Conservation (phyloP, 257 asterid genomes). For the Voacanga thouarsii region DNA sequence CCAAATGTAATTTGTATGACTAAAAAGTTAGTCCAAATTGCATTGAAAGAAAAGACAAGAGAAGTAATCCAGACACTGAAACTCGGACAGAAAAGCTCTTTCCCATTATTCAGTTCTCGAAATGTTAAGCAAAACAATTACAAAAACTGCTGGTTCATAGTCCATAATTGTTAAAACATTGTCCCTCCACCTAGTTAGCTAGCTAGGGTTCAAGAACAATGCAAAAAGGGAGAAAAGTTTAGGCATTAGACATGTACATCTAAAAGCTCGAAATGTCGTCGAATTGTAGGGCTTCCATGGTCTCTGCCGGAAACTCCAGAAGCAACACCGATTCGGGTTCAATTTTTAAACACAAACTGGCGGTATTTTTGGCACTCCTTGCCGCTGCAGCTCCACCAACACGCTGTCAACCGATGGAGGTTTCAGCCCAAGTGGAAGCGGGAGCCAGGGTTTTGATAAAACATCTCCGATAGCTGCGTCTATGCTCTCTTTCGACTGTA, state of each 20-base stretch:
- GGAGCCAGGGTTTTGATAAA: constrained; percentile 86
- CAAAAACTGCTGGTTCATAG: constrained; percentile 7
- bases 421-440: constrained; percentile 88
- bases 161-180: constrained; percentile 12
- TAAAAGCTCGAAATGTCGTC: constrained; percentile 60
- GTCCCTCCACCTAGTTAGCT: constrained; percentile 13
- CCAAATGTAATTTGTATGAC: too few relatives aligned
- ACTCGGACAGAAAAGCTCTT: constrained; percentile 9
- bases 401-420: constrained; percentile 78
- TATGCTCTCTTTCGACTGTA: constrained; percentile 90
- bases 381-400: constrained; percentile 74
- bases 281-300: constrained; percentile 34
- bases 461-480: constrained; percentile 95
- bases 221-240: constrained; percentile 4
- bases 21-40: too few relatives aligned
- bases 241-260: constrained; percentile 15
- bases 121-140: constrained; percentile 5
- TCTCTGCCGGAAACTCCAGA: constrained; percentile 2
- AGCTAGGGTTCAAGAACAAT: constrained; percentile 19
- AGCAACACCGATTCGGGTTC: not conserved
- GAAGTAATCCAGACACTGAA: not conserved
- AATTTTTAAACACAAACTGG: constrained; percentile 43
- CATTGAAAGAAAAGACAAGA: not conserved
- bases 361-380: constrained; percentile 78
- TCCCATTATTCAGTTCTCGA: not conserved